Conservation (phyloP, 1,284 basidiomycete species). For the Coriolopsis trogii region DNA sequence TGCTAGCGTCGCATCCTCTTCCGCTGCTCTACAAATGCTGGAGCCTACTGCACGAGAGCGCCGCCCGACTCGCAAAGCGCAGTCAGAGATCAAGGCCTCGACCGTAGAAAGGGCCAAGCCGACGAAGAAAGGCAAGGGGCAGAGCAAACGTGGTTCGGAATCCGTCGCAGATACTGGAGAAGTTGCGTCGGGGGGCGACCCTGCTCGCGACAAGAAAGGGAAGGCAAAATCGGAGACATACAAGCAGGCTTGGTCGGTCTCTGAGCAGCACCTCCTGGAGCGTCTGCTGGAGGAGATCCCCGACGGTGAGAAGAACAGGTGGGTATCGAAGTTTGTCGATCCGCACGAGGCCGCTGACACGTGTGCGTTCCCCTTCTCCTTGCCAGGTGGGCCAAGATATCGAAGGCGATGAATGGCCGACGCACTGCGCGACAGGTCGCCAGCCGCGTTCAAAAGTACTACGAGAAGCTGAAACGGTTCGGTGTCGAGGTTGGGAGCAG, state of each 20-base stretch:
- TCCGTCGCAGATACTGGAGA: too few relatives aligned
- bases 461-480: conserved; percentile 77
- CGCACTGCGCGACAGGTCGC: conserved; percentile 82
- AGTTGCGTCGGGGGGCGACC: too few relatives aligned
- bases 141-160: conserved; percentile 1
- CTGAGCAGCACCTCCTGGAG: conserved; percentile 76
- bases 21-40: conserved; percentile 2
- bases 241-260: conserved; percentile 74
- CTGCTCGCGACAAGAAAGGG: conserved; percentile 27
- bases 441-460: conserved; percentile 83
- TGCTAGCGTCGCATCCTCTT: conserved; percentile 20
- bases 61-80: conserved; percentile 17
- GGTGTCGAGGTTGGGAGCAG: conserved; percentile 46
- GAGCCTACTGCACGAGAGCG: conserved; percentile 8
- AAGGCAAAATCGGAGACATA: conserved; percentile 65
- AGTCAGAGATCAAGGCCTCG: conserved; percentile 1
- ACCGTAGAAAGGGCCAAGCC: conserved; percentile 4
- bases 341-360: neutral
- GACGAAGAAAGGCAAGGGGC: conserved; percentile 4
- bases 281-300: conserved; percentile 73
- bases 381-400: conserved; percentile 78
- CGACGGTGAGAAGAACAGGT: conserved; percentile 76
- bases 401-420: conserved; percentile 72
- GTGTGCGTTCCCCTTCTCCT: neutral
- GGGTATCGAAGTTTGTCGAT: too few relatives aligned